Evolutionary conservation across 495 filamentous ascomycete species (phyloP).

Genomic region (Lentithecium fluviatile): DNA sequence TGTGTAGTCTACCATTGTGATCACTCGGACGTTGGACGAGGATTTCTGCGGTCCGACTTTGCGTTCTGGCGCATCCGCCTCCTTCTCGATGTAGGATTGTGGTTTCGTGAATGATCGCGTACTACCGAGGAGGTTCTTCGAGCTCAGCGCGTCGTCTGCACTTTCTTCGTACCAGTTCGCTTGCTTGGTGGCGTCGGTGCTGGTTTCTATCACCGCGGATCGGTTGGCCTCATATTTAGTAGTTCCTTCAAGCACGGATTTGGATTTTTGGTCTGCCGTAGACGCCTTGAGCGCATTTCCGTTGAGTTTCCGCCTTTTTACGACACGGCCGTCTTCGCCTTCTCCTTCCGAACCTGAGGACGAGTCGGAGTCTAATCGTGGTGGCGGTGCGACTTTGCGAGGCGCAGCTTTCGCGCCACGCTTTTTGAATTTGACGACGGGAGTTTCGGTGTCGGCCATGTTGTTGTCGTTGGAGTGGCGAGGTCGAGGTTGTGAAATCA

Average conservation of each 20-base stretch:
- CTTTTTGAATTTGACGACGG: slow-evolving; percentile 80
- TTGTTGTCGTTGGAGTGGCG: neutral
- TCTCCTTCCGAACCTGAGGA: slow-evolving; percentile 68
- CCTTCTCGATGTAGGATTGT: slow-evolving; percentile 73
- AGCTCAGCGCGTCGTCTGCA: slow-evolving; percentile 49
- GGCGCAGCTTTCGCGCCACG: slow-evolving; percentile 72
- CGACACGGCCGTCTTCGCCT: slow-evolving; percentile 66
- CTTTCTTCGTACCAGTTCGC: slow-evolving; percentile 88
- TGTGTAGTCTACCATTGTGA: slow-evolving; percentile 86
- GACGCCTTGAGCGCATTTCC: slow-evolving; percentile 58
- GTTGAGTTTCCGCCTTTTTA: slow-evolving; percentile 65
- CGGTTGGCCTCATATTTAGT: slow-evolving; percentile 62
- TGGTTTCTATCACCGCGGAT: slow-evolving; percentile 57
- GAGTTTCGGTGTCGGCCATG: slow-evolving; percentile 35
- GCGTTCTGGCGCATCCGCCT: slow-evolving; percentile 71
- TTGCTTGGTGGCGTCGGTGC: slow-evolving; percentile 88
- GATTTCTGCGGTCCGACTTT: slow-evolving; percentile 84
- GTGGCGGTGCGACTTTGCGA: slow-evolving; percentile 79
- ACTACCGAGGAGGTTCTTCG: slow-evolving; percentile 63
- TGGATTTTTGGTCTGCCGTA: slow-evolving; percentile 48
- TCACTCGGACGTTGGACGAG: slow-evolving; percentile 83
- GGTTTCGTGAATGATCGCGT: slow-evolving; percentile 47
- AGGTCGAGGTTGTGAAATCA: neutral
- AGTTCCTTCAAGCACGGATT: slow-evolving; percentile 47
- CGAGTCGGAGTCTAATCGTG: slow-evolving; percentile 61